Evolutionary conservation across 2,329 filamentous ascomycete species (phyloP).

Genomic region (Colletotrichum horii): DNA sequence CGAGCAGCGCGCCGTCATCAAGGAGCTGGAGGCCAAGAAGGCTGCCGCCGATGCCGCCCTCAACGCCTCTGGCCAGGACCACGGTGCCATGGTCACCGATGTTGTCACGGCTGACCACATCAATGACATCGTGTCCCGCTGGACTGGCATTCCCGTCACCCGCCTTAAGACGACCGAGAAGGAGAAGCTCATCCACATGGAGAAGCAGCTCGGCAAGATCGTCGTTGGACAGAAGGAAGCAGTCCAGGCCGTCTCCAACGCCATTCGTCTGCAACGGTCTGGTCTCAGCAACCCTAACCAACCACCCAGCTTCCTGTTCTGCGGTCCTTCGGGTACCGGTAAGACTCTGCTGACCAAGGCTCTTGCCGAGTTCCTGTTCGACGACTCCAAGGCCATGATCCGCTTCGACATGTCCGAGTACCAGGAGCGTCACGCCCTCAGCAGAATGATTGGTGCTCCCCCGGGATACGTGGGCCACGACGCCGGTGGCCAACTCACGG

Average conservation of each 20-base stretch:
- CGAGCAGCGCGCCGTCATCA: constrained; percentile 83
- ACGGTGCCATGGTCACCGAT: constrained; percentile 82
- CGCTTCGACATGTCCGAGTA: constrained; percentile 99
- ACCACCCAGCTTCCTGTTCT: constrained; percentile 98
- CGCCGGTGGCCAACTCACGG: constrained; percentile 92
- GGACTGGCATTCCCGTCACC: constrained; percentile 98
- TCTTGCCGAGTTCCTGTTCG: constrained; percentile 96
- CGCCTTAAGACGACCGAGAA: constrained; percentile 94
- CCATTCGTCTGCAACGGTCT: constrained; percentile 92
- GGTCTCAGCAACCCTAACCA: constrained; percentile 96
- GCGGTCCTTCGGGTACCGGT: constrained; percentile 96
- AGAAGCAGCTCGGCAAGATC: constrained; percentile 79
- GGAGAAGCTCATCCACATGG: constrained; percentile 98
- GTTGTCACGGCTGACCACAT: constrained; percentile 97
- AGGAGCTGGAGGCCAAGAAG: constrained; percentile 81
- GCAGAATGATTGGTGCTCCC: constrained; percentile 96
- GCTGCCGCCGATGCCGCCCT: constrained; percentile 75
- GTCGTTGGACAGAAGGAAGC: constrained; percentile 96
- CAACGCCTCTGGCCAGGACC: constrained; percentile 59
- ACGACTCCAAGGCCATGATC: constrained; percentile 97
- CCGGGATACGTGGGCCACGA: constrained; percentile 98
- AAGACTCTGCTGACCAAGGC: constrained; percentile 98
- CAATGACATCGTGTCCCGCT: constrained; percentile 96
- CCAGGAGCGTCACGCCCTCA: constrained; percentile 93
- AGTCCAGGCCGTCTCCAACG: constrained; percentile 90